Conservation (phyloP, 2,329 filamentous ascomycete species). For the Bipolaris sorokiniana region DNA sequence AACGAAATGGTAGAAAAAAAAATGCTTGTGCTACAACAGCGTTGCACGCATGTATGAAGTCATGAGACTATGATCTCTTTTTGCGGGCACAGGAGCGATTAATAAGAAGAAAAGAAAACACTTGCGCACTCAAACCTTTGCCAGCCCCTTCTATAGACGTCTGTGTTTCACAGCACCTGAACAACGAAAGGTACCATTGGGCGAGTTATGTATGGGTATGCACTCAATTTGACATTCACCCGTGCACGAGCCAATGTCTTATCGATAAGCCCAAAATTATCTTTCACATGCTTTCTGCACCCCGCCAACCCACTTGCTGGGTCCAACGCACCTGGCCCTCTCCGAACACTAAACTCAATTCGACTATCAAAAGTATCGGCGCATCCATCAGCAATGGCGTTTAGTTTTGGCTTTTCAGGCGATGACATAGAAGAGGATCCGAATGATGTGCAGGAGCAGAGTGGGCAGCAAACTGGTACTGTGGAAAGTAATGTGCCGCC, state of each 20-base stretch:
- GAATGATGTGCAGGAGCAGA: slow-evolving; percentile 38
- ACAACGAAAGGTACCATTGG: neutral
- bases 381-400: slow-evolving; percentile 41
- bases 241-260: slow-evolving; percentile 21
- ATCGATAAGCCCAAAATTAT: slow-evolving; percentile 36
- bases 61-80: neutral
- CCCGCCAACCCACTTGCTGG: slow-evolving; percentile 1
- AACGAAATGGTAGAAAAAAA: neutral
- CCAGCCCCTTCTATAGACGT: too few species aligned
- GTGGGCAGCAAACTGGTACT: slow-evolving; percentile 2
- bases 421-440: slow-evolving; percentile 63
- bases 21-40: neutral
- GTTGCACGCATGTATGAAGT: neutral
- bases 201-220: neutral
- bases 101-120: neutral
- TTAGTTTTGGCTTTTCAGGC: slow-evolving; percentile 65
- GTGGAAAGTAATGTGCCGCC: slow-evolving; percentile 30
- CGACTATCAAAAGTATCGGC: neutral
- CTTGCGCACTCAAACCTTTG: too few species aligned
- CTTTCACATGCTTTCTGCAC: slow-evolving; percentile 16
- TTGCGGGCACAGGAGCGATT: neutral
- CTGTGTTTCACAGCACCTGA: neutral
- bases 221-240: slow-evolving; percentile 14
- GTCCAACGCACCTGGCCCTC: neutral
- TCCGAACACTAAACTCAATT: neutral